Evolutionary conservation across 805 yeast species (phyloP).

Genomic region (Candida coquimbonensis): DNA sequence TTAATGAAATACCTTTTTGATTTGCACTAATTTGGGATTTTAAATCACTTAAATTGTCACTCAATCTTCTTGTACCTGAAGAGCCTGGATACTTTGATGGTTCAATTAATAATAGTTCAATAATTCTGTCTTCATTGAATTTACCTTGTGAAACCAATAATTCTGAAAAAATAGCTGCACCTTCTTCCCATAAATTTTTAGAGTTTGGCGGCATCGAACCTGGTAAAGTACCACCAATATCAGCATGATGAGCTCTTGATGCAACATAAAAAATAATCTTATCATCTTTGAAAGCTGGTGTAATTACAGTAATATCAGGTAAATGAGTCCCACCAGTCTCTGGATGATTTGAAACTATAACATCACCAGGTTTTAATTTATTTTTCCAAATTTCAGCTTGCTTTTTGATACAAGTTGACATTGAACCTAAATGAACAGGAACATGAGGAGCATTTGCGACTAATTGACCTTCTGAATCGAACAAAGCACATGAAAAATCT

Average conservation of each 20-base stretch:
- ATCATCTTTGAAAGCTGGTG: slow-evolving; percentile 71
- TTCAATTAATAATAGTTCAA: slow-evolving; percentile 52
- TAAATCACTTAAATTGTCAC: slow-evolving; percentile 78
- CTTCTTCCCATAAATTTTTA: slow-evolving; percentile 79
- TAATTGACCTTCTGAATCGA: slow-evolving; percentile 67
- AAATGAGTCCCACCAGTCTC: slow-evolving; percentile 81
- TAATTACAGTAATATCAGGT: slow-evolving; percentile 87
- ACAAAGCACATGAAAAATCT: slow-evolving; percentile 81
- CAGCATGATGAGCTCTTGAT: slow-evolving; percentile 94
- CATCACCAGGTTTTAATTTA: slow-evolving; percentile 65
- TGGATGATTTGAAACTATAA: slow-evolving; percentile 73
- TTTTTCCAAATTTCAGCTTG: slow-evolving; percentile 63
- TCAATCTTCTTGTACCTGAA: slow-evolving; percentile 78
- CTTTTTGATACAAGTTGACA: slow-evolving; percentile 70
- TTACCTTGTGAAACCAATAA: slow-evolving; percentile 62
- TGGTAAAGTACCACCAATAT: slow-evolving; percentile 86
- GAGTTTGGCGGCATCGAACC: slow-evolving; percentile 96
- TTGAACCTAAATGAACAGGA: slow-evolving; percentile 82
- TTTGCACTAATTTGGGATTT: slow-evolving; percentile 89
- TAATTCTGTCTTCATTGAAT: slow-evolving; percentile 69
- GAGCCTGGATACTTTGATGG: slow-evolving; percentile 84
- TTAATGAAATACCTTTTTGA: slow-evolving; percentile 69
- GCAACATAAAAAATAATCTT: slow-evolving; percentile 80
- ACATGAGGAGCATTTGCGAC: slow-evolving; percentile 87
- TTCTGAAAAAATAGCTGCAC: slow-evolving; percentile 79